These are phyloP conservation scores for Cladosporium velox DNA, from an alignment of 2,329 filamentous ascomycete species.

Conservation along the genomic window DNA sequence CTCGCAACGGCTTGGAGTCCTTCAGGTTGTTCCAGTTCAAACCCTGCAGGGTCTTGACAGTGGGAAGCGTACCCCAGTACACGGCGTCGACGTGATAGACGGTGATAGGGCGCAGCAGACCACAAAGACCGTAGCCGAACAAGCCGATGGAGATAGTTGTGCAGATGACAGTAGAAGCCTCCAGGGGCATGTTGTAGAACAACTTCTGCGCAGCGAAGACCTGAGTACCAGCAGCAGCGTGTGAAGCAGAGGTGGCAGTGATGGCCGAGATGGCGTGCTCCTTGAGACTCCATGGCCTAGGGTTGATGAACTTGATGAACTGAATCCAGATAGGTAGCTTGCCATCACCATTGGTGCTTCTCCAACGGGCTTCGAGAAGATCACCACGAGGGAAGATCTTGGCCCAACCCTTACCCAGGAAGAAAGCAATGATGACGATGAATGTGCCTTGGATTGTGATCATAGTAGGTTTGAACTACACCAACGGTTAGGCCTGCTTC, in stretches of 20 bases:
- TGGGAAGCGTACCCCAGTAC: constrained; percentile 57
- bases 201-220: constrained; percentile 45
- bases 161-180: constrained; percentile 51
- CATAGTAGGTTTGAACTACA: constrained; percentile 55
- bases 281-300: constrained; percentile 56
- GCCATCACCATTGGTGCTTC: constrained; percentile 44
- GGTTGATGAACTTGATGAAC: constrained; percentile 51
- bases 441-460: constrained; percentile 56
- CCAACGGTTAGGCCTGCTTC: background rate
- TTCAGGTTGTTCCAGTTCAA: constrained; percentile 57
- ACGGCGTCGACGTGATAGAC: constrained; percentile 60
- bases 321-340: constrained; percentile 47
- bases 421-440: constrained; percentile 60
- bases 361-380: constrained; percentile 51
- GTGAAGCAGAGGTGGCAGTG: constrained; percentile 35
- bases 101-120: constrained; percentile 55
- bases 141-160: constrained; percentile 56
- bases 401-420: constrained; percentile 54
- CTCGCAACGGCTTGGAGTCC: constrained; percentile 53
- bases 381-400: constrained; percentile 56
- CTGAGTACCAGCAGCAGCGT: constrained; percentile 45
- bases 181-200: constrained; percentile 54
- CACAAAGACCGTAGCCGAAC: constrained; percentile 58
- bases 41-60: constrained; percentile 56
- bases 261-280: constrained; percentile 49